Evolutionary conservation across 2,329 filamentous ascomycete genomes (phyloP).

Genomic region (Neofusicoccum laricinum): DNA sequence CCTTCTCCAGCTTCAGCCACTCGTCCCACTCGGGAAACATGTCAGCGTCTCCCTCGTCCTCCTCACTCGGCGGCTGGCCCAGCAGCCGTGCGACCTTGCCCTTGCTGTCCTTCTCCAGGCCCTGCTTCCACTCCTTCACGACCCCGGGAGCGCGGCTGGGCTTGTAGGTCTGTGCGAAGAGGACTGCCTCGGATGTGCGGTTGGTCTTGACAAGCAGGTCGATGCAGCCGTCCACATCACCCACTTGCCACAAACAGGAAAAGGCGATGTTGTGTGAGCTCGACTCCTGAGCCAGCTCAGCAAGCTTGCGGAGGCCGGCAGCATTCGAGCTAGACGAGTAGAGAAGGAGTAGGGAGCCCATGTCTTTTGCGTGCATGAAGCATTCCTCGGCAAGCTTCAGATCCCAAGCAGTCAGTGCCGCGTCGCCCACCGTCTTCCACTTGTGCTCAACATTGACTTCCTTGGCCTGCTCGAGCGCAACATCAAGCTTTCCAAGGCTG

Average conservation of each 20-base stretch:
- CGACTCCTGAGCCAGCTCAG: slow-evolving; percentile 69
- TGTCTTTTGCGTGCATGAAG: slow-evolving; percentile 84
- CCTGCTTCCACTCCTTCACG: slow-evolving; percentile 77
- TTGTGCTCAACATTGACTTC: slow-evolving; percentile 89
- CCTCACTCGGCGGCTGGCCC: slow-evolving; percentile 67
- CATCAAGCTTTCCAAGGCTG: slow-evolving; percentile 75
- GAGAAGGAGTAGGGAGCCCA: slow-evolving; percentile 83
- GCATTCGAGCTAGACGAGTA: slow-evolving; percentile 82
- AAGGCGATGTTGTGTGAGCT: slow-evolving; percentile 93
- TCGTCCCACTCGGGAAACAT: slow-evolving; percentile 97
- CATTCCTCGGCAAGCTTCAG: slow-evolving; percentile 86
- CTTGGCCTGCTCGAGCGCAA: slow-evolving; percentile 79
- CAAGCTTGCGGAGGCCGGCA: slow-evolving; percentile 69
- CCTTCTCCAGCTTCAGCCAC: slow-evolving; percentile 76
- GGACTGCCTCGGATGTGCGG: slow-evolving; percentile 77
- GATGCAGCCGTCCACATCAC: slow-evolving; percentile 77
- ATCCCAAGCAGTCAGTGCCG: slow-evolving; percentile 83
- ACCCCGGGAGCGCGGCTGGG: slow-evolving; percentile 69
- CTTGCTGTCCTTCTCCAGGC: slow-evolving; percentile 81
- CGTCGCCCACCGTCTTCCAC: slow-evolving; percentile 96
- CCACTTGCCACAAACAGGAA: slow-evolving; percentile 81
- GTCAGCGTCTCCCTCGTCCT: slow-evolving; percentile 65
- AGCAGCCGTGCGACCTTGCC: slow-evolving; percentile 79
- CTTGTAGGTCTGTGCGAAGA: slow-evolving; percentile 95
- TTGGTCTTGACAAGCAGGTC: slow-evolving; percentile 76